These are phyloP conservation scores for Dioscorea zingiberensis DNA, from an alignment of 106 monocot genomes.

Conservation along the genomic window DNA sequence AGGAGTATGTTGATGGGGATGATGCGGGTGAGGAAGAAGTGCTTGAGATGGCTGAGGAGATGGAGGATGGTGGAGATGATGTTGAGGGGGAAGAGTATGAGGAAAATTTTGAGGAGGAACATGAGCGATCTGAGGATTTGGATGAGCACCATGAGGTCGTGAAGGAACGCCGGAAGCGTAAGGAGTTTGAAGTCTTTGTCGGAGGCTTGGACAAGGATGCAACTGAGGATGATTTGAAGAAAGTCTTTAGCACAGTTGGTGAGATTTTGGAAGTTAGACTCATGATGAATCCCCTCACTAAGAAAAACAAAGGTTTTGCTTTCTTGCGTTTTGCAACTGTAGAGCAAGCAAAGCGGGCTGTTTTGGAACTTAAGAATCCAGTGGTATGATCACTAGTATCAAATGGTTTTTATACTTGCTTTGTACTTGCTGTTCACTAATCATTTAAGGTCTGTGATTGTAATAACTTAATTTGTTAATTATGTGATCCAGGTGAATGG, in stretches of 20 bases:
- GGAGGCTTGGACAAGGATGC: slow-evolving; percentile 90
- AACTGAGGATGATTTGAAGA: slow-evolving; percentile 71
- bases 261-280: slow-evolving; percentile 73
- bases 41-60: slow-evolving; percentile 22
- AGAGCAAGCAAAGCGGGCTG: slow-evolving; percentile 85
- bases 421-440: not conserved
- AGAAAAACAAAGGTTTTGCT: slow-evolving; percentile 97
- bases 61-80: slow-evolving; percentile 40
- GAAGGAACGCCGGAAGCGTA: slow-evolving; percentile 70
- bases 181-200: slow-evolving; percentile 98
- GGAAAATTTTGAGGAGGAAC: slow-evolving; percentile 43
- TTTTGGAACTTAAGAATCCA: slow-evolving; percentile 68
- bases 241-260: slow-evolving; percentile 75
- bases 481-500: slow-evolving; percentile 50
- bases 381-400: slow-evolving; percentile 37
- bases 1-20: slow-evolving; percentile 45
- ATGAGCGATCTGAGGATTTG: slow-evolving; percentile 43
- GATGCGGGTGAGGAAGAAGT: slow-evolving; percentile 41
- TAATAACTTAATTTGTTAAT: not conserved
- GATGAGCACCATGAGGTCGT: slow-evolving; percentile 71
- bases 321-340: slow-evolving; percentile 89
- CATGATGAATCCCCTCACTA: slow-evolving; percentile 71
- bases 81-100: slow-evolving; percentile 59
- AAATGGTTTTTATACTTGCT: not conserved
- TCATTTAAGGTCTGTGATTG: not conserved